Evolutionary conservation across 2,329 filamentous ascomycete genomes (phyloP), one percentile per base, ranked within the genome.

Genomic region (Fusarium subglutinans): DNA sequence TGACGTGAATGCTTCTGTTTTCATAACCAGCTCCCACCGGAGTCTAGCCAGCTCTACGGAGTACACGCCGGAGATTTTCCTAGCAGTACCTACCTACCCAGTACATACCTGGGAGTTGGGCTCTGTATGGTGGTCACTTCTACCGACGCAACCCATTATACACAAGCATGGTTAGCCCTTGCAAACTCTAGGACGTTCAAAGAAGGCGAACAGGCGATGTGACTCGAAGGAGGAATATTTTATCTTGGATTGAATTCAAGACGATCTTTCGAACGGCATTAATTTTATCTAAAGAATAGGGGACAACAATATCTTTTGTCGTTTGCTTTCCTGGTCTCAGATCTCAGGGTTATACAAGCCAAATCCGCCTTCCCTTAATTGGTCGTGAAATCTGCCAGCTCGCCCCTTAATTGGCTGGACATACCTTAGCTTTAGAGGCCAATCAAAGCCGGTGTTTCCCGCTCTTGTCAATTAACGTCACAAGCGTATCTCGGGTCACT

Each of bases 371-470:
- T 48, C 60, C 68, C 61, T 43, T 66, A 51, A 73, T 72, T 77
- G 69, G 70, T 22, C 45, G 47, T 53, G 40, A 44, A 43, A 45
- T 69, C 66, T 53, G 38, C 38, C 41, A 26, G 14, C 41, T 37
- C 47, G 14, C 10, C 6, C 12, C 43, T n/a, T 54, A 59, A 78
- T 77, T 78, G 72, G 75, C 43, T 41, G 17, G 4, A n/a, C 8
- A 8, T 6, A 14, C 22, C 24, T 14, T 56, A 55, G 48, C 44
- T 55, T 24, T 53, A 59, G 59, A 63, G 64, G 45, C 73, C 77
- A 78, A 78, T 78, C 70, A 78, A 76, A 76, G 66, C 76, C 70
- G 72, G 55, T 44, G 74, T 41, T 76, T 77, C 74, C 75, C 74
- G 74, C 75, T 66, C 61, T 30, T 57, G 55, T 66, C 65, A 70